phyloP scores from a whole-genome alignment of 257 asterid species.

The Solanum gandarillasii region DNA sequence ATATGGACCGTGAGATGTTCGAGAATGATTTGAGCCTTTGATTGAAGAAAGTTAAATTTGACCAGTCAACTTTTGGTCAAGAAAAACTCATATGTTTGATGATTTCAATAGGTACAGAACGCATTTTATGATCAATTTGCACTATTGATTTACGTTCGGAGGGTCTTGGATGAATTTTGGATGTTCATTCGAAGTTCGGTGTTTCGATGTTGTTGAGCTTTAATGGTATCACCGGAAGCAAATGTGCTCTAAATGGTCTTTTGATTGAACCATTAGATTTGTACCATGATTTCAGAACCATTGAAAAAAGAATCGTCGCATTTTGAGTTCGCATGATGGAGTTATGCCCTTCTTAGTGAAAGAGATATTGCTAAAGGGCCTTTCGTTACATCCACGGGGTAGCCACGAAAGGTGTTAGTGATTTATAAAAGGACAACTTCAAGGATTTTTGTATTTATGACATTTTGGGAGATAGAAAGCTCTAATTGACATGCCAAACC shows the following conservation, averaged over 20 bases:
- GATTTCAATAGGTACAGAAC: not conserved
- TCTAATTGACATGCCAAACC: not conserved
- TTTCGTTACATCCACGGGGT: not conserved
- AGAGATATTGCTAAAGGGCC: not conserved
- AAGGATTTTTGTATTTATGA: not conserved
- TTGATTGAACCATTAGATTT: not conserved
- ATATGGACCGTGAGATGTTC: not conserved
- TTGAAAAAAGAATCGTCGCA: not conserved
- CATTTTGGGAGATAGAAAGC: not conserved
- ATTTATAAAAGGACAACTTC: not conserved
- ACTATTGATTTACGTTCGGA: not conserved
- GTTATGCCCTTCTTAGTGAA: not conserved
- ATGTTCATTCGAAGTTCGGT: not conserved
- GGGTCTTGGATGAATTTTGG: not conserved
- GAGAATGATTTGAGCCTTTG: not conserved
- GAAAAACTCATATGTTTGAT: not conserved
- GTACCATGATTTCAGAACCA: not conserved
- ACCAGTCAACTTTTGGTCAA: not conserved
- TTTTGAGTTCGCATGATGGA: not conserved
- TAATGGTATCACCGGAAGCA: not conserved
- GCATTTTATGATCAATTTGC: not conserved
- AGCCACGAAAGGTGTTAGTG: not conserved
- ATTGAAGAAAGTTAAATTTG: not conserved
- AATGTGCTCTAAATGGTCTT: not conserved
- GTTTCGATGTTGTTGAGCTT: not conserved